Percentiles rank a stretch among this genome's conserved stretches.
Conservation (phyloP, 1,139 yeast genomes). For the Debaryomycetaceae sp. region DNA sequence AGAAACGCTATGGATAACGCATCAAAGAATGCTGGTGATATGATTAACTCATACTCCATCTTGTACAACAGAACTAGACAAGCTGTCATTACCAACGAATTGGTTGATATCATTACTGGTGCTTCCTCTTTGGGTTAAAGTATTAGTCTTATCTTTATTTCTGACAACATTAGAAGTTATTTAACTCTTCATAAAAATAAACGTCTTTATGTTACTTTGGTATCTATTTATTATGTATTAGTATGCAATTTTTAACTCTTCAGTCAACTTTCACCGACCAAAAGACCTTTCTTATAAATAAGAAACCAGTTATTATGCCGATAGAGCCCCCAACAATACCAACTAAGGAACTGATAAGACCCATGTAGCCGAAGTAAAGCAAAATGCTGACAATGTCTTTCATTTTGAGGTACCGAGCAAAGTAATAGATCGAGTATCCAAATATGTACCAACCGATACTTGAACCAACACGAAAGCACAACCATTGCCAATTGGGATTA, state of each 20-base stretch:
- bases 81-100: conserved; percentile 98
- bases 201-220: conserved; percentile 4
- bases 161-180: conserved; percentile 1
- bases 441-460: conserved; percentile 71
- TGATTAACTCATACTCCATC: conserved; percentile 94
- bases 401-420: conserved; percentile 50
- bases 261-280: conserved; percentile 58
- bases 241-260: not conserved
- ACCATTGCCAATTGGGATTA: conserved; percentile 82
- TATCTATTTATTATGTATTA: not conserved
- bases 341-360: conserved; percentile 57
- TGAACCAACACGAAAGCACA: conserved; percentile 68
- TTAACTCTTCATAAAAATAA: conserved; percentile 4
- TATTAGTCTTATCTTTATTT: not conserved
- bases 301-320: conserved; percentile 61
- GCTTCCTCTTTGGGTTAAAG: conserved; percentile 91
- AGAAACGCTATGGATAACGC: conserved; percentile 99
- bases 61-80: conserved; percentile 99
- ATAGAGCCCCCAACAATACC: conserved; percentile 76
- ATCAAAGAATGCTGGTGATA: conserved; percentile 98
- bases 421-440: conserved; percentile 66
- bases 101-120: conserved; percentile 99
- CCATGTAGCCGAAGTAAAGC: conserved; percentile 69
- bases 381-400: conserved; percentile 68
- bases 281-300: conserved; percentile 58